Base-by-base conservation (phyloP, 2,329 filamentous ascomycete genomes). In the Ceratocystis diversiconidia region DNA sequence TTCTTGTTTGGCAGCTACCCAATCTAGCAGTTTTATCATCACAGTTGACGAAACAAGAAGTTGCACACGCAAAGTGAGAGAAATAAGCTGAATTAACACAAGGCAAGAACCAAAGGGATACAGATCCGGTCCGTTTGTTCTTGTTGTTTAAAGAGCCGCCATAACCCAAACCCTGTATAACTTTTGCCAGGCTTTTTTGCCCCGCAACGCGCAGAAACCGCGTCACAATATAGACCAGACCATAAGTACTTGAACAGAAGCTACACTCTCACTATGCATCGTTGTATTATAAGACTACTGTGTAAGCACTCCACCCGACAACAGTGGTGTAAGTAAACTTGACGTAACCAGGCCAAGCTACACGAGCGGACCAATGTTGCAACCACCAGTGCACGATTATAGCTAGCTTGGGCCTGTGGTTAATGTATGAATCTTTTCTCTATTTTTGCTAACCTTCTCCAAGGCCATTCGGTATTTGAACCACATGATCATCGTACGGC, bases 191-290 rank as follows among this genome's bases (percentile, higher is more conserved):
- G 3, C 25, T 65, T 43, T 61, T 19, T 32, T 59, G 48, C 48
- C 48, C 64, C 64, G 59, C 64, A 65, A 65, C 64, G 59, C 64
- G 48, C 19, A 25, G 15, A 52, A 52, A 52, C 22, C 48, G 48
- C 48, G 22, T 52, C 48, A 52, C 22, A 52, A 1, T 17, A 5
- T 17, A 3, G 22, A 5, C 48, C 6, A 15, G 22, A 5, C 48
- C 6, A 15, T 52, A 52, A 52, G 15, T 52, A 52, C 4, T 12
- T 52, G 6, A 12, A 52, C 48, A 52, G 10, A 8, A 12, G 2
- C 36, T 15, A 10, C 46, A 48, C 6, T 10, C 19, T 10, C 46
- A 17, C n/a, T 6, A 48, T 19, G n/a, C 46, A 22, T 50, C 46
- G 17, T 15, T 8, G 46, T 50, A 8, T 22, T 36, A 36, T 8